Base-by-base conservation (phyloP, 768 basidiomycete species). In the Sarcodon aspratus region DNA sequence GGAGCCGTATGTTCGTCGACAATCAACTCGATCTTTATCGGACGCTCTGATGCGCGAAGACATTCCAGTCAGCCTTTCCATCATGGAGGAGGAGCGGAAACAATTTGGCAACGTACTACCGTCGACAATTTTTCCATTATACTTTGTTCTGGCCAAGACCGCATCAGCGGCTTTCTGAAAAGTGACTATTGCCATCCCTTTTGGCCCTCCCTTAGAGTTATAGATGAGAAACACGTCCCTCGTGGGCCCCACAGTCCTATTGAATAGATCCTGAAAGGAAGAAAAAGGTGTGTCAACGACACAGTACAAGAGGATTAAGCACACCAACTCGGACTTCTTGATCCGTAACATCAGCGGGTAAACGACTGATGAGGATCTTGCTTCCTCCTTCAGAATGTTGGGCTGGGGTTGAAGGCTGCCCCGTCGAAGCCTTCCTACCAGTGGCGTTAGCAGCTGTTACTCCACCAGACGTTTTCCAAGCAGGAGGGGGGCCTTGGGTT, bases 111-210 rank as follows among this genome's bases (percentile, higher is more conserved):
- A 66, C 73, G 62, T 46, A 75, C 73, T 66, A n/a, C 70, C 68
- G 57, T 89, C 86, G 17, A 89, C 77, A 46, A 85, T 74, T 65
- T 85, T 85, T 42, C 83, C 83, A 54, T 88, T 70, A 56, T 85
- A 89, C 63, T 84, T 87, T 21, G 68, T 59, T 36, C 75, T 74
- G 8, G 86, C 86, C 36, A 76, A 53, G 1, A 60, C 65, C 7
- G 86, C 86, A 62, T 86, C 82, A 1, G 71, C 78, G 7, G 73
- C 52, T 33, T 80, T 73, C 55, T 79, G 73, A 57, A 89, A 89
- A 0, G 68, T 57, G 3, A 88, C 81, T 11, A 89, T 62, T 2
- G 86, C 85, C 85, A 88, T 87, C 15, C 86, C 86, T 57, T 85
- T 87, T 42, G 85, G 83, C 48, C 70, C 72, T 0, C 79, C 85